Conservation (phyloP, 768 basidiomycete species). For the Lactarius hatsudake region DNA sequence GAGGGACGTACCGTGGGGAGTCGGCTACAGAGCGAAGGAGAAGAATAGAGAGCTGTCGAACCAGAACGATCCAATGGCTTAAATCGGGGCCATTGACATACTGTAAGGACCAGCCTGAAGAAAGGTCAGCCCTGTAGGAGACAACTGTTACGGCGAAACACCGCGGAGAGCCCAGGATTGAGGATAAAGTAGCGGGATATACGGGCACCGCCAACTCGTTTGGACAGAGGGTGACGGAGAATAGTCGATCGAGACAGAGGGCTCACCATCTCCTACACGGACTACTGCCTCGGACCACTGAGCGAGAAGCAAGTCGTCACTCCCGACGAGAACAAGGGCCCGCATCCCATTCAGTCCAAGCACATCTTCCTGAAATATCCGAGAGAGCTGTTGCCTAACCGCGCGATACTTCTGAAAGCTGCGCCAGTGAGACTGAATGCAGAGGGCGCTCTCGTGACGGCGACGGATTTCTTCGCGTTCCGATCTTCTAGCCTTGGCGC, state of each 20-base stretch:
- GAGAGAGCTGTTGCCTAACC: constrained; percentile 46
- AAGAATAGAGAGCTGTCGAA: constrained; percentile 47
- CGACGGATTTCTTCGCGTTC: constrained; percentile 56
- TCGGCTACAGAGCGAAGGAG: constrained; percentile 53
- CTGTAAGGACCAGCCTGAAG: constrained; percentile 41
- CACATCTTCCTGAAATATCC: constrained; percentile 51
- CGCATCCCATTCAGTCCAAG: constrained; percentile 56
- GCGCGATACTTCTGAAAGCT: constrained; percentile 43
- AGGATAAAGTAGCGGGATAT: neutral
- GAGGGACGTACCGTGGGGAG: constrained; percentile 46
- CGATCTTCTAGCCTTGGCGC: constrained; percentile 57
- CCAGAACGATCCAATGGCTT: constrained; percentile 60
- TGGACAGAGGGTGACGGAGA: neutral
- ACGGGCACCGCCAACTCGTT: neutral
- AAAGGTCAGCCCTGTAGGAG: constrained; percentile 29
- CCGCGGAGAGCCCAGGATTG: too few species aligned
- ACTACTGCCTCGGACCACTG: constrained; percentile 45
- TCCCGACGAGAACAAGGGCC: constrained; percentile 61
- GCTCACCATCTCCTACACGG: constrained; percentile 33
- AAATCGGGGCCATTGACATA: constrained; percentile 39
- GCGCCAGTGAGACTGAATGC: constrained; percentile 71
- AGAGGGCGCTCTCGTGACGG: constrained; percentile 54
- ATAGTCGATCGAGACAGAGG: neutral
- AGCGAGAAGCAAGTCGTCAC: constrained; percentile 45
- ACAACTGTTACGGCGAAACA: neutral